Evolutionary conservation across 768 basidiomycete genomes (phyloP).

Genomic region (Mycena sanguinolenta): DNA sequence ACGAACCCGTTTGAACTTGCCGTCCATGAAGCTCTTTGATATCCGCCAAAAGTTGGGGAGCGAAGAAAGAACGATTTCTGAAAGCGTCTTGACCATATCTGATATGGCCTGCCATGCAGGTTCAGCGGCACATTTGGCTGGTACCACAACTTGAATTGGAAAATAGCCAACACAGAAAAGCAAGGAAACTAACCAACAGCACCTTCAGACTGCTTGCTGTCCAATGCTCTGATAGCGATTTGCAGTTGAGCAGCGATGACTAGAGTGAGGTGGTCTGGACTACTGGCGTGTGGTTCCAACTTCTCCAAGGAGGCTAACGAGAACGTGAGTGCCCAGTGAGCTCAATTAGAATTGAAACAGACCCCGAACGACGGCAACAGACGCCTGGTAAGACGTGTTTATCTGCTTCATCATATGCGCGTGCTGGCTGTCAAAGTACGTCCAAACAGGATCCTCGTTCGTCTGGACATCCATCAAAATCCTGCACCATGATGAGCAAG

Average conservation of each 20-base stretch:
- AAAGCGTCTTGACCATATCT: conserved; percentile 87
- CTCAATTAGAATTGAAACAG: conserved; percentile 16
- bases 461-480: conserved; percentile 89
- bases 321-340: conserved; percentile 25
- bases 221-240: conserved; percentile 69
- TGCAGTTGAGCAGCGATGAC: conserved; percentile 71
- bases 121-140: conserved; percentile 79
- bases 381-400: conserved; percentile 69
- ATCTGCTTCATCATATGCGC: conserved; percentile 86
- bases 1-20: conserved; percentile 88
- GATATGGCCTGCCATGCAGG: conserved; percentile 87
- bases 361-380: conserved; percentile 69
- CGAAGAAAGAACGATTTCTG: conserved; percentile 85
- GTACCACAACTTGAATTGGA: conserved; percentile 27
- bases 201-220: conserved; percentile 72
- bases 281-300: conserved; percentile 48
- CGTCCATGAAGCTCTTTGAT: conserved; percentile 90
- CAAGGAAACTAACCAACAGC: conserved; percentile 63
- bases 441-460: conserved; percentile 94
- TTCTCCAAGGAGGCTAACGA: conserved; percentile 63
- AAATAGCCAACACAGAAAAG: neutral
- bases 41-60: conserved; percentile 97
- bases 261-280: conserved; percentile 55
- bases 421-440: conserved; percentile 95
- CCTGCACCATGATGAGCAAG: conserved; percentile 56